Base-by-base conservation (phyloP, 345 rosid species). In the Microthlaspi erraticum region DNA sequence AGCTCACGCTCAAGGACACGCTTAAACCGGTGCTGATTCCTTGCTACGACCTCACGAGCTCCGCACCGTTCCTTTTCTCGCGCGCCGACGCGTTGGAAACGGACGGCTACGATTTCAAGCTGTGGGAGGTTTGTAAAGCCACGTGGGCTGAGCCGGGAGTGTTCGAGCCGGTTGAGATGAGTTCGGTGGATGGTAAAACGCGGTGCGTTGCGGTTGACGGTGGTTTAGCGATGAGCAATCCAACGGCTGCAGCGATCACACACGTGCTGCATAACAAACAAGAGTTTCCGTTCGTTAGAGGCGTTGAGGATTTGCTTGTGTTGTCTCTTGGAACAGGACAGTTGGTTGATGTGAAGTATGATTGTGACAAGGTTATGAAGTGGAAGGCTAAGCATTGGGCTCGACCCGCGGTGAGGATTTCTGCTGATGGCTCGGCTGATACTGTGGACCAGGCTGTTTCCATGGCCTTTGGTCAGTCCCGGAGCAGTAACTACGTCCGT, bases 191-290 rank as follows among this genome's bases (percentile, higher is more conserved):
- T 58, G 90, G 92, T 56, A 88, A 79, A 54, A 91, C 94, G 4
- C 70, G 74, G 59, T 93, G 98, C 59, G 66, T 91, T 36, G 98
- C 97, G 11, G 91, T 93, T n/a, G 98, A 91, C 44, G 97, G 98
- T 8, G 97, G 94, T 0, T 78, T 91, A 20, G 90, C 91, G 0
- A 93, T 89, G 98, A 88, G 85, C 67, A 93, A 93, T 78, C 98
- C 97, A 0, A 76, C 98, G 23, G 84, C 93, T 9, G 98, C 98
- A 1, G 97, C 98, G 18, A 91, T 93, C 18, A 93, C 98, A 65
- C 98, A 93, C 78, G 98, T 93, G 66, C 77, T 93, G 64, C 98
- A 93, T 65, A 93, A 93, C 71, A 93, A 93, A 77, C 90, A 93
- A 59, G 98, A 93, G 81, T 93, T 93, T 51, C 98, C 98, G 1